Conservation (phyloP, 1,139 yeast genomes). For the Yarrowia galli region DNA sequence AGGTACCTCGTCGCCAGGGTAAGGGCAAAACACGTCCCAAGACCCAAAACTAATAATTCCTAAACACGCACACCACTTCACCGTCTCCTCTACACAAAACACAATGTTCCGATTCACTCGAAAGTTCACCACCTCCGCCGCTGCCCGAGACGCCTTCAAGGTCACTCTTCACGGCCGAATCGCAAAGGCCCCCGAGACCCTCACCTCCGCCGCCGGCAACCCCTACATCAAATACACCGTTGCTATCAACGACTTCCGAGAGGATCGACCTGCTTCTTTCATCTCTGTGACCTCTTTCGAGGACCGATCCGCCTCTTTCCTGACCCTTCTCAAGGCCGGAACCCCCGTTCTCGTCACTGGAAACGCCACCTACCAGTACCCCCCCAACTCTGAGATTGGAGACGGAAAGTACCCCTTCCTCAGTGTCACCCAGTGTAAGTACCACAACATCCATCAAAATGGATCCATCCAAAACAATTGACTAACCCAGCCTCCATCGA, state of each 20-base stretch:
- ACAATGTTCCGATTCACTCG: conserved; percentile 36
- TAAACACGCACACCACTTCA: conserved; percentile 17
- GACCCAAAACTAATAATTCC: not conserved
- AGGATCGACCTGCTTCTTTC: conserved; percentile 33
- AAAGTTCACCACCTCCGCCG: conserved; percentile 35
- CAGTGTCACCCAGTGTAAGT: conserved; percentile 34
- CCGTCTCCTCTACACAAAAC: not conserved
- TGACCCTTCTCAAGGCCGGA: conserved; percentile 25
- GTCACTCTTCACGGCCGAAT: conserved; percentile 37
- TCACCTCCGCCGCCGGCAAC: conserved; percentile 24
- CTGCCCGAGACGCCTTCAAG: conserved; percentile 38
- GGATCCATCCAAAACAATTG: not conserved
- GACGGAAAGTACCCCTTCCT: conserved; percentile 22
- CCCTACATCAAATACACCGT: conserved; percentile 24
- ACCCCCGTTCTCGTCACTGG: conserved; percentile 32
- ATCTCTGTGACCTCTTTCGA: conserved; percentile 22
- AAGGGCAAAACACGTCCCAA: conserved; percentile 28
- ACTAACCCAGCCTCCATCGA: conserved; percentile 38
- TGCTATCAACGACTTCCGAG: conserved; percentile 38
- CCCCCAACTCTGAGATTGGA: conserved; percentile 16
- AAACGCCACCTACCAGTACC: conserved; percentile 34
- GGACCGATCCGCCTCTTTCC: conserved; percentile 12
- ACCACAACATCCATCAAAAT: not conserved
- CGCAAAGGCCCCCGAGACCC: conserved; percentile 26
- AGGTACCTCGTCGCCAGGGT: conserved; percentile 24